These are phyloP conservation scores for Phytophthora nicotianae DNA, from an alignment of 352 stramenopile genomes.

Conservation along the genomic window DNA sequence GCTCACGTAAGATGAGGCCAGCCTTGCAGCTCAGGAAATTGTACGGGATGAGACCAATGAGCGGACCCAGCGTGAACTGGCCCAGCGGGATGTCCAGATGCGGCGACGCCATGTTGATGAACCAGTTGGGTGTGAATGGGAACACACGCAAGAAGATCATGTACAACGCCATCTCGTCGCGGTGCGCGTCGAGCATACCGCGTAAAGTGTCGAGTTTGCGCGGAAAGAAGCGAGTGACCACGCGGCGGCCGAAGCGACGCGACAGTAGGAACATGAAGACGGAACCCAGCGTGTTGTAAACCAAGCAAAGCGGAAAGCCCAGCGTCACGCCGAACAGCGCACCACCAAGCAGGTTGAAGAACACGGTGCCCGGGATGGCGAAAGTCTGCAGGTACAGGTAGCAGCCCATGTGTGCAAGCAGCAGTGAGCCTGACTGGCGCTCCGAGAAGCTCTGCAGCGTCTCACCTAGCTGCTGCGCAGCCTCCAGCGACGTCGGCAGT, in stretches of 20 bases:
- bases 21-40: conserved; percentile 88
- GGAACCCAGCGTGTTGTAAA: conserved; percentile 84
- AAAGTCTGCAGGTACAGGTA: conserved; percentile 86
- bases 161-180: conserved; percentile 82
- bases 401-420: conserved; percentile 72
- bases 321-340: conserved; percentile 72
- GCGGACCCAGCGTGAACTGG: conserved; percentile 65
- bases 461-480: conserved; percentile 68
- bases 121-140: conserved; percentile 87
- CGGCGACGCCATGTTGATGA: conserved; percentile 85
- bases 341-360: conserved; percentile 80
- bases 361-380: conserved; percentile 79
- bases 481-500: conserved; percentile 63
- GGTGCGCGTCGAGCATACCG: conserved; percentile 63
- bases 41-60: conserved; percentile 79
- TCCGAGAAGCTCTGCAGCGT: conserved; percentile 61
- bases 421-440: conserved; percentile 41
- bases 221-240: conserved; percentile 62
- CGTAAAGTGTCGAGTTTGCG: conserved; percentile 54
- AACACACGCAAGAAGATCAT: conserved; percentile 86
- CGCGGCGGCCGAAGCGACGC: conserved; percentile 51
- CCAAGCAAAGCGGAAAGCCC: conserved; percentile 75
- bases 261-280: conserved; percentile 82
- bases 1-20: conserved; percentile 70
- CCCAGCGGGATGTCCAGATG: conserved; percentile 70